Evolutionary conservation across 257 asterid genomes (phyloP).

Genomic region (Paraleonurus japonicus): DNA sequence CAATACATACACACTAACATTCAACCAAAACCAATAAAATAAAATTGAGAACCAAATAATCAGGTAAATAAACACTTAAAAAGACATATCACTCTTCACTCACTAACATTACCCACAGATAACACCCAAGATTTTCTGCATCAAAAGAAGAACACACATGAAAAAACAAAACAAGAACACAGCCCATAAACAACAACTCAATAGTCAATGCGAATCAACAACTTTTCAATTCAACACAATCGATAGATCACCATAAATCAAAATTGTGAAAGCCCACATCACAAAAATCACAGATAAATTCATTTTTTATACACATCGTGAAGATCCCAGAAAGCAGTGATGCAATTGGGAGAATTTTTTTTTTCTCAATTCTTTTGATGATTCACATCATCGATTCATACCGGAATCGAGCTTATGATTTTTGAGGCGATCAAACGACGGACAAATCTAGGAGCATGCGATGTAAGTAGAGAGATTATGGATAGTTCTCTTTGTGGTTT

Average conservation of each 20-base stretch:
- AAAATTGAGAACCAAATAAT: slow-evolving; percentile 20
- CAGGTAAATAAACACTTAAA: slow-evolving; percentile 24
- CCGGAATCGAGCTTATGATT: slow-evolving; percentile 60
- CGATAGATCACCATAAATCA: slow-evolving; percentile 44
- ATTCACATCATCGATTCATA: slow-evolving; percentile 47
- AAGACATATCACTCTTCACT: slow-evolving; percentile 24
- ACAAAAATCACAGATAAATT: slow-evolving; percentile 32
- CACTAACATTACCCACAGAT: slow-evolving; percentile 29
- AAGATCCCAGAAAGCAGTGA: slow-evolving; percentile 43
- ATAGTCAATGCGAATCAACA: slow-evolving; percentile 41
- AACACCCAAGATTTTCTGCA: slow-evolving; percentile 32
- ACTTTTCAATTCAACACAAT: slow-evolving; percentile 32
- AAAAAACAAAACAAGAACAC: slow-evolving; percentile 25
- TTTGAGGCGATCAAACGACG: slow-evolving; percentile 47
- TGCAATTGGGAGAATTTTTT: slow-evolving; percentile 12
- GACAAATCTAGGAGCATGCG: slow-evolving; percentile 62
- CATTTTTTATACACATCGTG: slow-evolving; percentile 26
- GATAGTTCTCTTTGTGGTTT: slow-evolving; percentile 41
- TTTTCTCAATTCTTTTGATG: slow-evolving; percentile 28
- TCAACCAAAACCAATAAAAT: slow-evolving; percentile 28
- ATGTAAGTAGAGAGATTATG: slow-evolving; percentile 53
- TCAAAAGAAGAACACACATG: slow-evolving; percentile 21
- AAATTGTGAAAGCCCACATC: slow-evolving; percentile 31
- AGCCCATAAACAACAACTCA: slow-evolving; percentile 36
- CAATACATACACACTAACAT: slow-evolving; percentile 22